Percentiles rank a stretch among this genome's conserved stretches.
phyloP scores from a whole-genome alignment of 1,284 basidiomycete genomes.

The Cryptococcus sp. region DNA sequence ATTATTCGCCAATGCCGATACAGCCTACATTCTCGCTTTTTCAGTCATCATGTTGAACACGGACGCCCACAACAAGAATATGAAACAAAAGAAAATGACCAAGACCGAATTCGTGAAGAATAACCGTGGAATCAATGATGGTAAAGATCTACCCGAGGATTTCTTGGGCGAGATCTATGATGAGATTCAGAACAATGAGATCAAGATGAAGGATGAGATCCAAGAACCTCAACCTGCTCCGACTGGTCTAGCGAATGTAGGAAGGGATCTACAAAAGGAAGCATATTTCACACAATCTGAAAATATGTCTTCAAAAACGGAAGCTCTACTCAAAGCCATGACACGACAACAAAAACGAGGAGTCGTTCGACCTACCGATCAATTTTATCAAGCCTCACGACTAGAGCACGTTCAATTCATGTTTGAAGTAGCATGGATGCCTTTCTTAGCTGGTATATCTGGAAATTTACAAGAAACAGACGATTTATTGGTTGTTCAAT shows the following conservation, averaged over 20 bases:
- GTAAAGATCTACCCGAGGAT: constrained; percentile 78
- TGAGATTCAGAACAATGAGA: constrained; percentile 85
- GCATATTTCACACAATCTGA: constrained; percentile 89
- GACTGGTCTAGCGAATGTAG: constrained; percentile 74
- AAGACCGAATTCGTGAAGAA: constrained; percentile 85
- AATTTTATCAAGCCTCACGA: constrained; percentile 91
- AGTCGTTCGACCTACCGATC: constrained; percentile 59
- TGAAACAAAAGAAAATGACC: constrained; percentile 84
- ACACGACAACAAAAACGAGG: constrained; percentile 80
- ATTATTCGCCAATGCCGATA: constrained; percentile 74
- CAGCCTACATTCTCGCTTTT: constrained; percentile 88
- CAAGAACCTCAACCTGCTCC: constrained; percentile 56
- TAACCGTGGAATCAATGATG: constrained; percentile 92
- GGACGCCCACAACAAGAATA: constrained; percentile 87
- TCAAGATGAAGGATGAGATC: constrained; percentile 95
- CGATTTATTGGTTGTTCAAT: constrained; percentile 80
- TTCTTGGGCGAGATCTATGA: constrained; percentile 73
- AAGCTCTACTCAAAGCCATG: constrained; percentile 87
- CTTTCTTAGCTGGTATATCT: constrained; percentile 88
- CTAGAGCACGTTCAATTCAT: constrained; percentile 92
- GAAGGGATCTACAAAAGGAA: constrained; percentile 87
- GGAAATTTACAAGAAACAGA: constrained; percentile 88
- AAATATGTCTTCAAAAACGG: constrained; percentile 92
- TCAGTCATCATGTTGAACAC: constrained; percentile 94
- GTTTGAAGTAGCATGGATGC: constrained; percentile 98